Base-by-base conservation (phyloP, 2,329 filamentous ascomycete species). In the Ambrosiella cleistominuta region DNA sequence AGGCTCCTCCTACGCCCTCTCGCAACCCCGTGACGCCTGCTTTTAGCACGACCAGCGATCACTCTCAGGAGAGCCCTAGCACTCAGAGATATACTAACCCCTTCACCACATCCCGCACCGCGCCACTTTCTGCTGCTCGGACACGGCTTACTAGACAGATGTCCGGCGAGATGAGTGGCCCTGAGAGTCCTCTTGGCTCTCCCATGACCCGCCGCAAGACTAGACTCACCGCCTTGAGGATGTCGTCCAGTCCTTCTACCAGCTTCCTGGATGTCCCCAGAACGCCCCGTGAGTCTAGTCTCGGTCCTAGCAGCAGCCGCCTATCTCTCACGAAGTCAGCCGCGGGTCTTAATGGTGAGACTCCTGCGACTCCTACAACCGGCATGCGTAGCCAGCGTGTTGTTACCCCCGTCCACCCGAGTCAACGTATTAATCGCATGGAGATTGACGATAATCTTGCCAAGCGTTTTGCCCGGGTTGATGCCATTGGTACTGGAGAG, bases 1-100 rank as follows among this genome's bases (percentile, higher is more conserved):
- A 95, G 54, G 74, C 91, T 59, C 90, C 91, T n/a, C 90, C 91
- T 0, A 98, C 93, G 1, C 93, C 93, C 0, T 97, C 93, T 36
- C 55, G 59, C 0, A 97, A 95, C 69, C 81, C 81, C 63, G 71
- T 71, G 58, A 72, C 68, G 45, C 71, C 69, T 64, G 77, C 57
- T 68, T 66, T 61, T 68, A 70, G 67, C 52, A 69, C 69, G 45
- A 62, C 68, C 27, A 70, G 70, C 60, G 68, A 71, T 59, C 65
- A 68, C 42, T 69, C 69, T 7, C 65, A 72, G 11, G 74, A 76
- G 56, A 75, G 72, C 61, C 75, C 75, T 4, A 77, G 73, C 49
- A 68, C 72, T 19, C 73, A 74, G 57, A 70, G 74, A 56, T 65
- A 75, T 39, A 65, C 69, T 19, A 66, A 69, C 7, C 68, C 72